A percentile compares a stretch with the other conserved stretches of the same genome.
These are phyloP conservation scores for Stramenopiles sp. DNA, from an alignment of 352 stramenopile species.

Conservation along the genomic window DNA sequence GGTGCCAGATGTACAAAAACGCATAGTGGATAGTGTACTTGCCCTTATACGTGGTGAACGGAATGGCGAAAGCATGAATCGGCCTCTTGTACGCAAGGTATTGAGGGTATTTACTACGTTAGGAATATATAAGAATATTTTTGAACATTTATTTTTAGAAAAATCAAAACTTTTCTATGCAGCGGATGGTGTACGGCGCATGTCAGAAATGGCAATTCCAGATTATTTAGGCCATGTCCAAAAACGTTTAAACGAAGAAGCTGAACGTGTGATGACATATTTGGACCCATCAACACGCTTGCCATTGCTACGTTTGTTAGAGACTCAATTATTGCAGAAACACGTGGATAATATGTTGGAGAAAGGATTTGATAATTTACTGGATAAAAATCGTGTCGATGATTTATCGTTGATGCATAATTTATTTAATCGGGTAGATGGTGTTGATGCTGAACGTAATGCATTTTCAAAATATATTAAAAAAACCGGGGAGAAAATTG, in stretches of 20 bases:
- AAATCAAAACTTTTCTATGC: slow-evolving; percentile 61
- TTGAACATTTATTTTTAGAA: slow-evolving; percentile 57
- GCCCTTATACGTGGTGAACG: slow-evolving; percentile 60
- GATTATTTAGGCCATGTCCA: slow-evolving; percentile 65
- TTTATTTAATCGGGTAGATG: slow-evolving; percentile 45
- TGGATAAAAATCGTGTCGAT: slow-evolving; percentile 46
- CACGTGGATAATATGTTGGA: slow-evolving; percentile 54
- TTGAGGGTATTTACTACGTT: slow-evolving; percentile 55
- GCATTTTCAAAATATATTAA: slow-evolving; percentile 41
- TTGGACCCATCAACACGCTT: slow-evolving; percentile 24
- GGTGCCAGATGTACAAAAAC: slow-evolving; percentile 33
- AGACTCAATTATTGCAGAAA: slow-evolving; percentile 51
- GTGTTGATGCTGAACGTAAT: slow-evolving; percentile 37
- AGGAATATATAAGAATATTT: slow-evolving; percentile 46
- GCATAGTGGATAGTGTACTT: slow-evolving; percentile 44
- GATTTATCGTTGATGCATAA: slow-evolving; percentile 62
- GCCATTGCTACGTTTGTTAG: slow-evolving; percentile 28
- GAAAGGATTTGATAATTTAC: slow-evolving; percentile 54
- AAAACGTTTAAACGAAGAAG: slow-evolving; percentile 28
- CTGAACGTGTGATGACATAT: slow-evolving; percentile 22
- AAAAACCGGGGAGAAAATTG: slow-evolving; percentile 42
- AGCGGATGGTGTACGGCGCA: slow-evolving; percentile 36
- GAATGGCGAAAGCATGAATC: slow-evolving; percentile 55
- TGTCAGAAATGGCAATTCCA: slow-evolving; percentile 40
- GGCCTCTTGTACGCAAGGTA: slow-evolving; percentile 47